Evolutionary conservation across 2,329 filamentous ascomycete genomes (phyloP).

Genomic region (Fusarium sp.): DNA sequence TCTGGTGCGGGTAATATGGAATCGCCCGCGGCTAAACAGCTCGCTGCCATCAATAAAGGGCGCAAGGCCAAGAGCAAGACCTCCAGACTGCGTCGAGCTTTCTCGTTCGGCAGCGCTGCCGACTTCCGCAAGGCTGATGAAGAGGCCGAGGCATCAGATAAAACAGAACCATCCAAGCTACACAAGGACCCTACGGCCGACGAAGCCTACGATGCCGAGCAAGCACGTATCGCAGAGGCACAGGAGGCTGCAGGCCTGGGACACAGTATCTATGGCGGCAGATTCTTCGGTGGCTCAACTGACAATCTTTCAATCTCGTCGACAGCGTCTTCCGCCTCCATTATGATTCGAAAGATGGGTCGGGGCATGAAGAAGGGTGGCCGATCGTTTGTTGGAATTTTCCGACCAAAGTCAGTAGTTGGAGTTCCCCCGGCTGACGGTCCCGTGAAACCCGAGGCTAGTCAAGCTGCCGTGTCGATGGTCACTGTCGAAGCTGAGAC

Average conservation of each 20-base stretch:
- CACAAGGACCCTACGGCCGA: constrained; percentile 72
- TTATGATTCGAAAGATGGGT: constrained; percentile 99
- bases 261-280: constrained; percentile 91
- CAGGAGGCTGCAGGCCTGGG: constrained; percentile 94
- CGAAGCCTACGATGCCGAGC: constrained; percentile 84
- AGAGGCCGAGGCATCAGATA: constrained; percentile 58
- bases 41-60: constrained; percentile 88
- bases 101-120: constrained; percentile 95
- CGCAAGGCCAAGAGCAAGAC: constrained; percentile 84
- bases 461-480: constrained; percentile 90
- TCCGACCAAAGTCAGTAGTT: constrained; percentile 91
- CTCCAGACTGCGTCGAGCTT: constrained; percentile 86
- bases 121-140: constrained; percentile 84
- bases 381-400: constrained; percentile 90
- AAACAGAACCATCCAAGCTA: constrained; percentile 62
- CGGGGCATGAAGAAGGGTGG: constrained; percentile 97
- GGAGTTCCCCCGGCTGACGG: constrained; percentile 80
- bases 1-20: constrained; percentile 56
- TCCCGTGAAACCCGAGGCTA: constrained; percentile 70
- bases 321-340: constrained; percentile 87
- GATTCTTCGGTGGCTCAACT: constrained; percentile 88
- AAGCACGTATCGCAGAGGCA: constrained; percentile 88
- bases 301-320: constrained; percentile 95
- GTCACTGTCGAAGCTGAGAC: constrained; percentile 95
- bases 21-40: constrained; percentile 84